phyloP scores from a whole-genome alignment of 2,329 filamentous ascomycete species.

The Aspergillus pseudoterreus region DNA sequence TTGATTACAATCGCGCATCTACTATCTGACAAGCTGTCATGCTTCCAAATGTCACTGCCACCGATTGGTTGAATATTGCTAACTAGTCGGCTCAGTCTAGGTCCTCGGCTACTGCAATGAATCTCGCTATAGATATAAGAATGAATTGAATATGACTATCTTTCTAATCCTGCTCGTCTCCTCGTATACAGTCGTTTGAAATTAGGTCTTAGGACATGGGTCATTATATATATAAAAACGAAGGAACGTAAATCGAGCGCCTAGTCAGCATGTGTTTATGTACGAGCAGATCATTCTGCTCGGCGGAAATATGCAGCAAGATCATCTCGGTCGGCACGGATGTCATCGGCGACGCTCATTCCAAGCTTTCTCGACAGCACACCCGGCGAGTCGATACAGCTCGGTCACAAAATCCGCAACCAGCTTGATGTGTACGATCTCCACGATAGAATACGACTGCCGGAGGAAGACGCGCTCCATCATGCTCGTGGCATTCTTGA shows the following conservation, averaged over 20 bases:
- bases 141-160: too few relatives aligned
- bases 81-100: neutral
- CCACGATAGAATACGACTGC: slow-evolving; percentile 28
- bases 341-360: slow-evolving; percentile 20
- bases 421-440: slow-evolving; percentile 39
- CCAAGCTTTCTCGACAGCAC: slow-evolving; percentile 42
- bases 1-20: slow-evolving; percentile 30
- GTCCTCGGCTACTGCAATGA: neutral
- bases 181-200: neutral
- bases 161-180: too few relatives aligned
- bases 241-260: neutral
- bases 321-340: too few relatives aligned
- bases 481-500: slow-evolving; percentile 43
- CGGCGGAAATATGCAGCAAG: too few relatives aligned
- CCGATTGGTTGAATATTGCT: neutral
- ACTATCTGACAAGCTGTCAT: slow-evolving; percentile 19
- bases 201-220: neutral
- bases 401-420: slow-evolving; percentile 46
- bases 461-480: slow-evolving; percentile 37
- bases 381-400: slow-evolving; percentile 41
- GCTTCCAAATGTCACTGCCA: neutral
- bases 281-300: neutral
- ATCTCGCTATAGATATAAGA: neutral
- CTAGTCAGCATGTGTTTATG: neutral
- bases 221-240: too few relatives aligned